These are phyloP conservation scores for Boletellus emodensis DNA, from an alignment of 768 basidiomycete genomes.

Conservation along the genomic window DNA sequence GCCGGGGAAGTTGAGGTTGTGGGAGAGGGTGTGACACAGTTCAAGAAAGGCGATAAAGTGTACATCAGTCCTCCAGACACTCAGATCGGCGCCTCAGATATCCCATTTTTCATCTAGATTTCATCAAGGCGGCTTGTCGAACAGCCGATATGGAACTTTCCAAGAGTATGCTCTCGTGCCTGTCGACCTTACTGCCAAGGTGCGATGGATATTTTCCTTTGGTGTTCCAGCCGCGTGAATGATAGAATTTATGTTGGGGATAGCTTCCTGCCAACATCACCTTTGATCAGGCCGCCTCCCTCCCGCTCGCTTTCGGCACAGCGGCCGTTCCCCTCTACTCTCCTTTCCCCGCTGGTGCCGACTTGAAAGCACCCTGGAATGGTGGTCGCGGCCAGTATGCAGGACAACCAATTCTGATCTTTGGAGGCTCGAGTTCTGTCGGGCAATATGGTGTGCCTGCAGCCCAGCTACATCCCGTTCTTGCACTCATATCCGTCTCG, in stretches of 20 bases:
- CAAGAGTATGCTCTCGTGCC: constrained; percentile 27
- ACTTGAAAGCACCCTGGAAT: constrained; percentile 34
- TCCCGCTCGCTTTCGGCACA: constrained; percentile 32
- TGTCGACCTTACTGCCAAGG: constrained; percentile 22
- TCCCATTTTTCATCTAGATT: constrained; percentile 12
- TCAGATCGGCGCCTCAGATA: background rate
- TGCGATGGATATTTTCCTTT: background rate
- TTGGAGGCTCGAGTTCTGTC: constrained; percentile 42
- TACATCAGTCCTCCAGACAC: background rate
- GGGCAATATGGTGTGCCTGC: too few relatives aligned
- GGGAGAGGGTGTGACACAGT: constrained; percentile 35
- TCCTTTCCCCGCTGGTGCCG: constrained; percentile 25
- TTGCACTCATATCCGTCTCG: too few relatives aligned
- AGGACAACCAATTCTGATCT: constrained; percentile 33
- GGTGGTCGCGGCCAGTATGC: constrained; percentile 27
- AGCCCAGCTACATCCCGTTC: background rate
- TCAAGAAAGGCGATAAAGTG: constrained; percentile 33
- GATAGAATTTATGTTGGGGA: constrained; percentile 13
- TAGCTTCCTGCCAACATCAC: constrained; percentile 37
- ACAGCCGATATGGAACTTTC: constrained; percentile 14
- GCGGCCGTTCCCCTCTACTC: constrained; percentile 33
- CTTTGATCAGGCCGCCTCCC: constrained; percentile 37
- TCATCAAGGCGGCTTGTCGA: constrained; percentile 3
- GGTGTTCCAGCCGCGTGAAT: background rate
- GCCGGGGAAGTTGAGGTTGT: constrained; percentile 38